Evolutionary conservation across 2,329 filamentous ascomycete species (phyloP).

Genomic region (Fusarium domesticum): DNA sequence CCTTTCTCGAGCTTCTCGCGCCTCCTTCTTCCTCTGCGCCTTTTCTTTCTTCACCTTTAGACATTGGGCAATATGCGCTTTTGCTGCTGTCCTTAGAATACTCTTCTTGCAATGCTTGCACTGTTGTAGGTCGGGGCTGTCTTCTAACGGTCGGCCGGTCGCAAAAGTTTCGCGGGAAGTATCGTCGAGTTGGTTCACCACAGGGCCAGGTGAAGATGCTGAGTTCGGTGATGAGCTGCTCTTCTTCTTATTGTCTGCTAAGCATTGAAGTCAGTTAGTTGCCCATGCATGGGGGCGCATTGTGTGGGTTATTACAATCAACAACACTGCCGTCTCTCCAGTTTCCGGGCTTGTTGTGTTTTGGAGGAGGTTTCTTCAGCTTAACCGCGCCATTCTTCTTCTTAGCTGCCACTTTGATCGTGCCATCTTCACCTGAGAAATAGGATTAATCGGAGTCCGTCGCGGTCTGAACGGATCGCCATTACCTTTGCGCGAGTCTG

Average conservation of each 20-base stretch:
- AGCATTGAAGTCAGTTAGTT: slow-evolving; percentile 4
- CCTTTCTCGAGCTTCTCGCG: slow-evolving; percentile 66
- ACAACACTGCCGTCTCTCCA: slow-evolving; percentile 67
- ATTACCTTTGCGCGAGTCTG: slow-evolving; percentile 33
- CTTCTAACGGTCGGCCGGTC: slow-evolving; percentile 77
- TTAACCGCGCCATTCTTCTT: slow-evolving; percentile 57
- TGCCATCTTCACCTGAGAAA: slow-evolving; percentile 51
- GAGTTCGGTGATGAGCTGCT: slow-evolving; percentile 43
- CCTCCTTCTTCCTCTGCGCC: slow-evolving; percentile 72
- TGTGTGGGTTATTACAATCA: slow-evolving; percentile 48
- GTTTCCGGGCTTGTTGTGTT: slow-evolving; percentile 64
- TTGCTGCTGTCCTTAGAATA: slow-evolving; percentile 70
- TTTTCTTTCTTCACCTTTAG: slow-evolving; percentile 81
- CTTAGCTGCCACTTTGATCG: slow-evolving; percentile 62
- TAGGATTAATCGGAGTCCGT: slow-evolving; percentile 16
- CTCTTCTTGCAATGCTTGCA: slow-evolving; percentile 96
- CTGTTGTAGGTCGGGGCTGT: slow-evolving; percentile 72
- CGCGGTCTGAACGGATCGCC: slow-evolving; percentile 7
- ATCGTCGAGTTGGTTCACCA: slow-evolving; percentile 70
- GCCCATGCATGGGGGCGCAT: background rate
- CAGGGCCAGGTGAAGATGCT: slow-evolving; percentile 50
- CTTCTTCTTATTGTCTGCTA: slow-evolving; percentile 53
- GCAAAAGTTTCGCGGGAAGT: slow-evolving; percentile 74
- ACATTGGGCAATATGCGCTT: slow-evolving; percentile 79
- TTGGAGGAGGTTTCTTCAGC: slow-evolving; percentile 61